A percentile compares a stretch with the other conserved stretches of the same genome.
Conservation (phyloP, 1,139 yeast species). For the Hanseniaspora gamundiae region DNA sequence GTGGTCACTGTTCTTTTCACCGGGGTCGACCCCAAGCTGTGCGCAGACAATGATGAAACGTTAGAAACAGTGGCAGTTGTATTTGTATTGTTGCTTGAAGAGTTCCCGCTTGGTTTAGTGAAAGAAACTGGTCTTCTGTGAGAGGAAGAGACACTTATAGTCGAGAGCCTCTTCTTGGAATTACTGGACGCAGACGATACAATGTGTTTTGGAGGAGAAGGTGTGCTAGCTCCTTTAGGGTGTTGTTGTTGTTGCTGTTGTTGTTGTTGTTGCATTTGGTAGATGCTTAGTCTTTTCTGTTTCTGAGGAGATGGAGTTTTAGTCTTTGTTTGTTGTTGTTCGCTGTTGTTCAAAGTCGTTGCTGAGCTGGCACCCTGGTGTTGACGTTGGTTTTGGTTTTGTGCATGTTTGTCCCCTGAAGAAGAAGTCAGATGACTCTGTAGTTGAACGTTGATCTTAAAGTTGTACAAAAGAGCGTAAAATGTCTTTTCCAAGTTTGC, state of each 20-base stretch:
- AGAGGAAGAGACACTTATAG: constrained; percentile 42
- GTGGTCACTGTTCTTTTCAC: constrained; percentile 6
- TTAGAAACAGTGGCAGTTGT: constrained; percentile 13
- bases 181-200: constrained; percentile 6
- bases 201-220: constrained; percentile 5
- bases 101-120: constrained; percentile 23
- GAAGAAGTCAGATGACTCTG: constrained; percentile 18
- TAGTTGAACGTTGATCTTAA: constrained; percentile 17
- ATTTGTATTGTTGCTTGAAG: constrained; percentile 13
- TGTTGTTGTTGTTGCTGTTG: background rate
- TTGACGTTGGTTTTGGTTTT: constrained; percentile 3
- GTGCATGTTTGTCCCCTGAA: background rate
- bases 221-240: constrained; percentile 5
- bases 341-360: no score
- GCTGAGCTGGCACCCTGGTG: constrained; percentile 1
- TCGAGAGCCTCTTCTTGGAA: constrained; percentile 28
- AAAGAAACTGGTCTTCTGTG: constrained; percentile 47
- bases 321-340: constrained; percentile 13
- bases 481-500: constrained; percentile 65
- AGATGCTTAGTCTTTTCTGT: constrained; percentile 7
- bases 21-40: constrained; percentile 7
- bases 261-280: background rate
- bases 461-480: constrained; percentile 44
- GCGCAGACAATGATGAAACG: constrained; percentile 9
- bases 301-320: constrained; percentile 16